Evolutionary conservation across 352 stramenopile species (phyloP).

Genomic region (Pythium sp.): DNA sequence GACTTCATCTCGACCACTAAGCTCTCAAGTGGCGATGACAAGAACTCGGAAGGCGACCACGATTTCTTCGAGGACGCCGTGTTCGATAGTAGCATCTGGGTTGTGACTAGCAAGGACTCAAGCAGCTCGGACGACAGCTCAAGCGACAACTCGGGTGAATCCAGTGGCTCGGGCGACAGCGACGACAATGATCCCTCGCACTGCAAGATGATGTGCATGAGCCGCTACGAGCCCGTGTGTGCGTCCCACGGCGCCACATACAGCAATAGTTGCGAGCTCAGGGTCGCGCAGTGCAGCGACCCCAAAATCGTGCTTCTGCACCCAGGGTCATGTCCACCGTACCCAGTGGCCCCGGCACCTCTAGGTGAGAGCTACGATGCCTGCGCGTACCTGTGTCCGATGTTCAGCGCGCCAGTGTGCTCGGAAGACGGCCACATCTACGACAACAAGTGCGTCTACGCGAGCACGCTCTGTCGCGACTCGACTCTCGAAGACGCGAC

Average conservation of each 20-base stretch:
- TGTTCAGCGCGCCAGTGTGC: slow-evolving; percentile 23
- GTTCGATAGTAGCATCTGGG: neutral
- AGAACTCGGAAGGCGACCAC: neutral
- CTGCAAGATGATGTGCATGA: slow-evolving; percentile 10
- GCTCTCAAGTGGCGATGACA: neutral
- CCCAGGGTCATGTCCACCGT: neutral
- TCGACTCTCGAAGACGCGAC: slow-evolving; percentile 4
- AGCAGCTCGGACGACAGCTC: neutral
- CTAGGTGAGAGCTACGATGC: slow-evolving; percentile 4
- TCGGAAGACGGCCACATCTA: slow-evolving; percentile 22
- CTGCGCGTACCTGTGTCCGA: slow-evolving; percentile 18
- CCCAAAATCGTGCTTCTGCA: neutral
- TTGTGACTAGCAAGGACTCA: neutral
- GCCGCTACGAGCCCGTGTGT: slow-evolving; percentile 19
- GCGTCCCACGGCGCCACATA: slow-evolving; percentile 22
- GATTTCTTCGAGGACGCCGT: neutral
- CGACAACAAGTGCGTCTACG: slow-evolving; percentile 19
- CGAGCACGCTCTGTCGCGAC: slow-evolving; percentile 16
- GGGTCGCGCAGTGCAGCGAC: slow-evolving; percentile 15
- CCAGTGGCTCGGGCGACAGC: neutral
- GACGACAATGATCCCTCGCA: neutral
- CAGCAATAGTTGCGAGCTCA: slow-evolving; percentile 13
- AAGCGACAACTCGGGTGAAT: neutral
- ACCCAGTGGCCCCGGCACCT: neutral
- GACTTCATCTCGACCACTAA: neutral